A percentile compares a stretch with the other conserved stretches of the same genome.
These are phyloP conservation scores for Hypocreales sp. DNA, from an alignment of 2,329 filamentous ascomycete species.

Conservation along the genomic window DNA sequence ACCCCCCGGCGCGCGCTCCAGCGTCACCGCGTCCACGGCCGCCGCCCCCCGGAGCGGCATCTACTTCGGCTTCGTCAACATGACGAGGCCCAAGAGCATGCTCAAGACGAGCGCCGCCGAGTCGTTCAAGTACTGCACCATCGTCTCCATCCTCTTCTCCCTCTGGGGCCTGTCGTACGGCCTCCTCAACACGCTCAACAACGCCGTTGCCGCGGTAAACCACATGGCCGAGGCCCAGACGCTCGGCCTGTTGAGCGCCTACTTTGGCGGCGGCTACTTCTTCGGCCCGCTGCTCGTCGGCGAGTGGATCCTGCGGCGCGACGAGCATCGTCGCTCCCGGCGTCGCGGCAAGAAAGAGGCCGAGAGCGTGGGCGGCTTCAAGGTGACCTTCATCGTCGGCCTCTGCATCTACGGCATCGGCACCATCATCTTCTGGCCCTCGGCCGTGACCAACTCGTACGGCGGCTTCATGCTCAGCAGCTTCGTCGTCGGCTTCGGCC, in stretches of 20 bases:
- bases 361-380: conserved; percentile 49
- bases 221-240: conserved; percentile 45
- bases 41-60: conserved; percentile 27
- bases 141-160: conserved; percentile 72
- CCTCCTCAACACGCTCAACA: conserved; percentile 67
- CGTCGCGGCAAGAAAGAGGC: conserved; percentile 19
- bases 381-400: conserved; percentile 65
- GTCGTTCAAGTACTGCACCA: conserved; percentile 53
- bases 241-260: conserved; percentile 52
- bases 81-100: conserved; percentile 54
- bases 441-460: conserved; percentile 58
- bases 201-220: conserved; percentile 47
- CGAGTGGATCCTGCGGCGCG: conserved; percentile 53
- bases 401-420: conserved; percentile 59
- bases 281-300: conserved; percentile 56
- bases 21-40: conserved; percentile 18
- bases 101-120: conserved; percentile 46
- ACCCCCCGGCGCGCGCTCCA: conserved; percentile 9
- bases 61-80: conserved; percentile 68
- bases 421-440: conserved; percentile 79
- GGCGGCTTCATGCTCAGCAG: conserved; percentile 61
- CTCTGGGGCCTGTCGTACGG: conserved; percentile 88
- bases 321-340: conserved; percentile 39
- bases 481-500: conserved; percentile 62
- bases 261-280: conserved; percentile 57